Percentiles rank a stretch among this genome's conserved stretches.
These are phyloP conservation scores for Zygotorulaspora danielsina DNA, from an alignment of 805 yeast genomes.

Conservation along the genomic window DNA sequence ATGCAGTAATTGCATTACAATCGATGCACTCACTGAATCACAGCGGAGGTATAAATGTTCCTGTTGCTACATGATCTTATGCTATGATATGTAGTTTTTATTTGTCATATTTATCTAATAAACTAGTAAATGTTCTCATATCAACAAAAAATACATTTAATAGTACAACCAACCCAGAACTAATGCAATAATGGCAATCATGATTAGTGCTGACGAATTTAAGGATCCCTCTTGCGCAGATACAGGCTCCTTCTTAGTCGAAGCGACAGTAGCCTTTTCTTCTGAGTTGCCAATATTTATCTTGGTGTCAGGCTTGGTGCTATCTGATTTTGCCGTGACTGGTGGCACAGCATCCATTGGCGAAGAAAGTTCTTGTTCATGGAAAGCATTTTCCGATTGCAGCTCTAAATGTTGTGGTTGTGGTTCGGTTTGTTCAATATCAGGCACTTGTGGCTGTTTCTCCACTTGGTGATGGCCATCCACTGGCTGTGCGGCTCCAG, in stretches of 20 bases:
- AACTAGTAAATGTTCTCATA: not conserved
- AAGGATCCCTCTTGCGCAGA: constrained; percentile 45
- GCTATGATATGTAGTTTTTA: not conserved
- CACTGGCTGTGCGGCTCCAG: constrained; percentile 5
- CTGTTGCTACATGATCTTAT: not conserved
- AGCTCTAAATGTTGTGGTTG: constrained; percentile 3
- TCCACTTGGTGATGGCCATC: constrained; percentile 24
- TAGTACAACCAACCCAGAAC: constrained; percentile 69
- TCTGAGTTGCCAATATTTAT: constrained; percentile 36
- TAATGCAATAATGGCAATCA: constrained; percentile 52
- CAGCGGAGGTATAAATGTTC: no score
- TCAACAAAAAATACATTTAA: constrained; percentile 28
- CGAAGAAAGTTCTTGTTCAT: constrained; percentile 23
- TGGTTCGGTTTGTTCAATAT: constrained; percentile 6
- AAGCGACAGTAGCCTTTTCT: constrained; percentile 41
- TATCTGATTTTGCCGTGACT: constrained; percentile 8
- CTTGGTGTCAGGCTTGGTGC: constrained; percentile 15
- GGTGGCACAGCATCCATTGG: constrained; percentile 13
- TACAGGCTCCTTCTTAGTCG: constrained; percentile 24
- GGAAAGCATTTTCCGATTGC: constrained; percentile 15
- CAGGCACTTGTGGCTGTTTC: not conserved
- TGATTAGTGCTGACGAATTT: constrained; percentile 47
- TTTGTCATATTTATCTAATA: constrained; percentile 1
- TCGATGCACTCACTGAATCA: no score
- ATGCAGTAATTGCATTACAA: no score